Evolutionary conservation across 2,329 filamentous ascomycete genomes (phyloP), one percentile per base, ranked within the genome.

Genomic region (Ascochyta clinopodiicola): DNA sequence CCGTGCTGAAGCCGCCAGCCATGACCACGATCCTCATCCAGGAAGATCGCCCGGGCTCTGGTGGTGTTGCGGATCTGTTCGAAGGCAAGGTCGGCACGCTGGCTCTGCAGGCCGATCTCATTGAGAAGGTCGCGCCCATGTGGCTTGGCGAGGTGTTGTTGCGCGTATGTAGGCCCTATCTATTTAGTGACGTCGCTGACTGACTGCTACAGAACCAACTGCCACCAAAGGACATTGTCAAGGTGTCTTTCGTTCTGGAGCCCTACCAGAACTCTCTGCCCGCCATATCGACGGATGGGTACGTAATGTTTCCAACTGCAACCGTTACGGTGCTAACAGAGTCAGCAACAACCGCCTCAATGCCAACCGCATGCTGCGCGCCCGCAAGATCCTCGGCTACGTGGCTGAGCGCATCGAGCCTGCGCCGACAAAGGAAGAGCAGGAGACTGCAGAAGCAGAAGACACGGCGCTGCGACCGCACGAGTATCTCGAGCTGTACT

Each of bases 401-500:
- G 86, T 99, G 17, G 91, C 92, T 1, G 95, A 99, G 76, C 85
- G 93, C 50, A 94, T 99, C 54, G 94, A 98, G 66, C 82, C 82
- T 3, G 75, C 82, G n/a, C 79, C 83, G 0, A 82, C 87, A 44
- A 82, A 86, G 47, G 79, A 82, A 4, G 84, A 87, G 44, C 79
- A 83, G 9, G 79, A 86, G 47, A 8, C 27, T 2, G 36, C 46
- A 42, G 52, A 56, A 37, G 81, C 31, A 31, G 48, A 51, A 17
- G 59, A 57, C 27, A 47, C 56, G 4, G 55, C 49, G 2, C 78
- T 96, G 70, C 88, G 85, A 67, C 91, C 94, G 1, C 94, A 98
- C 72, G 92, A 98, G 70, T 97, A 97, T 77, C 80, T 99, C 29
- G 95, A 99, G 73, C 79, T 99, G 44, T 96, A 96, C 74, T 98